Conservation (phyloP, 768 basidiomycete species). For the Amanita polypyramis region DNA sequence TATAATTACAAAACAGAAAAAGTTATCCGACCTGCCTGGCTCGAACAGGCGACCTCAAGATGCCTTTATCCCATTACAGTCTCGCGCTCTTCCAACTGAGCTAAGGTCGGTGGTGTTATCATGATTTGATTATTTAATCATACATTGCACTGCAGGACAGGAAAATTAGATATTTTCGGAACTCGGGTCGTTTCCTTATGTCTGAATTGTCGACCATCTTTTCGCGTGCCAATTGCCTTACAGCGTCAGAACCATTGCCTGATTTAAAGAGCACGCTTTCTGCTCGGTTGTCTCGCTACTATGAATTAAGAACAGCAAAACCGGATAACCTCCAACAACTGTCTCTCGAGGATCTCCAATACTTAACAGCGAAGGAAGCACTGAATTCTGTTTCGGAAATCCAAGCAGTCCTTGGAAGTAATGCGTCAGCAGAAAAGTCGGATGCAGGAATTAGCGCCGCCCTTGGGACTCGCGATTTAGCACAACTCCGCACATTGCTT, state of each 20-base stretch:
- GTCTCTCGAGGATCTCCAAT: conserved; percentile 33
- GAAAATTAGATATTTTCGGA: no score
- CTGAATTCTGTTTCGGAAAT: conserved; percentile 37
- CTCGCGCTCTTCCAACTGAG: conserved; percentile 44
- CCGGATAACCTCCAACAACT: conserved; percentile 8
- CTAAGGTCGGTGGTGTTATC: conserved; percentile 31
- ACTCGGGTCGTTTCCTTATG: no score
- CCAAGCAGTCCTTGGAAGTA: conserved; percentile 28
- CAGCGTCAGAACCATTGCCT: conserved; percentile 8
- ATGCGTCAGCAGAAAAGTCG: conserved; percentile 7
- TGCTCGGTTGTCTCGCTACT: conserved; percentile 29
- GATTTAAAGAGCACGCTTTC: conserved; percentile 28
- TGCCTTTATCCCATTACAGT: conserved; percentile 30
- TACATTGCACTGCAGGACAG: no score
- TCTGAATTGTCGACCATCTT: not conserved
- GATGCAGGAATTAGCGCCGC: conserved; percentile 16
- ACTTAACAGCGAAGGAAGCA: conserved; percentile 46
- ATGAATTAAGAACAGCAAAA: conserved; percentile 15
- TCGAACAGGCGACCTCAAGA: conserved; percentile 56
- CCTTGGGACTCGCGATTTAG: conserved; percentile 61
- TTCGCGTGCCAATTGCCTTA: not conserved
- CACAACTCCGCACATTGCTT: conserved; percentile 49
- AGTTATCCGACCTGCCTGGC: conserved; percentile 43
- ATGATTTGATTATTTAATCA: not conserved
- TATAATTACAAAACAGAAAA: conserved; percentile 3